Base-by-base conservation (phyloP, 2,329 filamentous ascomycete genomes). In the Aciculosporium take region DNA sequence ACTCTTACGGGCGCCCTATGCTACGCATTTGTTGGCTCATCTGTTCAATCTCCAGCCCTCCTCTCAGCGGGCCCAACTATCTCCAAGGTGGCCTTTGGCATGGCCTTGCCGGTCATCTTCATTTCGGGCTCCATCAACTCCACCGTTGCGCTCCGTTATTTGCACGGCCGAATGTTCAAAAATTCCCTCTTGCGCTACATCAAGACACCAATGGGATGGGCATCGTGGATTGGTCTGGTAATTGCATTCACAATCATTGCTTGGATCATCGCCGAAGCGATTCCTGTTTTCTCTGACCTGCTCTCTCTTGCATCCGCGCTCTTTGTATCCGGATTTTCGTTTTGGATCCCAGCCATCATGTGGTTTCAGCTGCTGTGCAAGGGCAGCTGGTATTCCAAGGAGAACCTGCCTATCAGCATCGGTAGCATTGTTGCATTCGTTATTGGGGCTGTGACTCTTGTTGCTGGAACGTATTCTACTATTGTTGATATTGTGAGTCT, bases 71-170 rank as follows among this genome's bases (percentile, higher is more conserved):
- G 73, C 2, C 58, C 61, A 2, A 49, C 69, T 0, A 58, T 84
- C 20, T 71, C 73, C 38, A 82, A 82, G 54, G 60, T 85, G 6
- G 79, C 79, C 2, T 86, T 81, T 52, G 80, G 79, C 23, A 58
- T 85, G 46, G 81, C 79, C 0, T 64, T 81, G 3, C 81, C 81
- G 12, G 84, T 81, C 41, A 85, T 86, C 54, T 70, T 84, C 51
- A 77, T 86, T 46, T 80, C 81, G 0, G 82, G 81, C 37, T 79
- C 81, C 15, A 80, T 85, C 56, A 79, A 83, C 60, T 67, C 64
- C 27, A 67, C 63, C 2, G 65, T 68, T 9, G 59, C 65, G 23
- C 59, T 55, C 3, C 64, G 66, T 17, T 70, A 69, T 45, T 55
- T 70, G 45, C 65, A 68, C 51, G 64, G 60, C 6, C 63, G 66